Base-by-base conservation (phyloP, 2,329 filamentous ascomycete genomes). In the Cladorrhinum sp. region DNA sequence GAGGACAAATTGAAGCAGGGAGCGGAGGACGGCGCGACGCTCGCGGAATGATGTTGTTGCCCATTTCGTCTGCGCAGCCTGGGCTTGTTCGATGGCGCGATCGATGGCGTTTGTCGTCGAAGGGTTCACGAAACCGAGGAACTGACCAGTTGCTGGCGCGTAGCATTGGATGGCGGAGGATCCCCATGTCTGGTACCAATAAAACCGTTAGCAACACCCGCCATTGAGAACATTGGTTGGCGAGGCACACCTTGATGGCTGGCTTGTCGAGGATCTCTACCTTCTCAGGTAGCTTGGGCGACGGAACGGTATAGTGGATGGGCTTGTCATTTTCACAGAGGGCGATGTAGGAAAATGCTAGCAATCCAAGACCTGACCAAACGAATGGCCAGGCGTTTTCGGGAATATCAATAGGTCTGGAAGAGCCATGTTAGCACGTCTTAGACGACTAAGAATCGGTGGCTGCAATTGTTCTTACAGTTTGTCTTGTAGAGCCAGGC, bases 71-170 rank as follows among this genome's bases (percentile, higher is more conserved):
- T 99, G 95, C 2, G 93, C 93, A 13, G 79, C 78, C 38, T 86
- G 81, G 1, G 95, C 91, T 62, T 87, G 85, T 32, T 85, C 83
- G 65, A 99, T 85, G 25, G 88, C 87, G 62, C 85, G 81, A 74
- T 99, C 91, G 71, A 99, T 91, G 62, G 86, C 89, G 59, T 87
- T 85, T 1, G 85, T 78, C 1, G 91, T 92, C 8, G 87, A 85
- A 18, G 93, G 91, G 73, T 90, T 91, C 74, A 93, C 81, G 66
- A 85, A 81, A 57, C 91, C 92, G 24, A 99, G 85, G 62, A 91
- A 84, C 70, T 90, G 84, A 64, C 95, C 95, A 23, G 92, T 97
- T 1, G 93, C 93, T 1, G 95, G 95, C 49, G 89, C 90, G 74
- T 95, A 95, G 77, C 91, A 96, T 76, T 91, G 90, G 62, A 96